Percentiles rank a stretch among this genome's conserved stretches.
Conservation (phyloP, 108 stramenopile species). For the Fragilariopsis cylindrus region DNA sequence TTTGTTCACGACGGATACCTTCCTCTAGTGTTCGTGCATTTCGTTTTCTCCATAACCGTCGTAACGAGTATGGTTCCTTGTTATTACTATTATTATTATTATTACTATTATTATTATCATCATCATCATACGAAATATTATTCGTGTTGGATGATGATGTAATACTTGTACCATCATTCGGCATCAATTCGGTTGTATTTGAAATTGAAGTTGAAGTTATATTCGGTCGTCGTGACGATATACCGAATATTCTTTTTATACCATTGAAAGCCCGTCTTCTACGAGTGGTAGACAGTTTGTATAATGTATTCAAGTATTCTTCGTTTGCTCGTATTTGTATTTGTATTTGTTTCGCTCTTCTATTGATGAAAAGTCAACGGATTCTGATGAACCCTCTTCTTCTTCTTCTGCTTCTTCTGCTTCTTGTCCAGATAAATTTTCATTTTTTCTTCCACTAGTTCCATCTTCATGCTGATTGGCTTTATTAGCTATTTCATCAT, state of each 20-base stretch:
- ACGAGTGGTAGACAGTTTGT: not conserved
- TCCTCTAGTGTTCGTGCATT: constrained; percentile 64
- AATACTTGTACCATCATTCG: not conserved
- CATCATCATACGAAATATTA: not conserved
- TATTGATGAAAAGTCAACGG: not conserved
- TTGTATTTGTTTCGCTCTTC: not conserved
- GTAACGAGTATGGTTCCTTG: constrained; percentile 11
- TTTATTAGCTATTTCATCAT: too few species aligned
- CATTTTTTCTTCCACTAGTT: not conserved
- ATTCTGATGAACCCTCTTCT: not conserved
- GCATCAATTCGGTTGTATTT: not conserved
- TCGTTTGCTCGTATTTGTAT: not conserved
- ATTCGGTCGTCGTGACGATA: not conserved
- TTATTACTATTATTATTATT: not conserved
- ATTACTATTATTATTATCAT: not conserved
- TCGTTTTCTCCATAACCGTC: constrained; percentile 54
- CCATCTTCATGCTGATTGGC: too few species aligned
- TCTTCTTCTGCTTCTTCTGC: not conserved
- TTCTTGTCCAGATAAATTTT: too few species aligned
- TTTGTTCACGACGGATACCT: constrained; percentile 55
- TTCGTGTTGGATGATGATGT: not conserved
- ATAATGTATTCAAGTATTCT: not conserved
- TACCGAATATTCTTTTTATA: constrained; percentile 2
- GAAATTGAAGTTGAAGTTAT: too few species aligned
- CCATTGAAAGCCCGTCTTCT: constrained; percentile 2